Base-by-base conservation (phyloP, 805 yeast genomes). In the Cyberlindnera nakhonratchasimensis region DNA sequence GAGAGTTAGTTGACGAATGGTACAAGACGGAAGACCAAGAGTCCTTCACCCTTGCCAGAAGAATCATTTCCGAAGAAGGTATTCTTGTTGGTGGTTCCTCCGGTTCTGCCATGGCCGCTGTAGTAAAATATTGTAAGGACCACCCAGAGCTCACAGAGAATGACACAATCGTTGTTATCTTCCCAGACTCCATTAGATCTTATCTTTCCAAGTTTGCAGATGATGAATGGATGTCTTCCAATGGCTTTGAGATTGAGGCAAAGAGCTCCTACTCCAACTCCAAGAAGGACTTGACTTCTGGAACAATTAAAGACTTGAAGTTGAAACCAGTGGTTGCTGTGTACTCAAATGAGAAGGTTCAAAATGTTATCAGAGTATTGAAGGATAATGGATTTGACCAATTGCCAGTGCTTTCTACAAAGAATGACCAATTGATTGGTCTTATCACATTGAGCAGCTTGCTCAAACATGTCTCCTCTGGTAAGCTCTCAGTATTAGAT, bases 51-150 rank as follows among this genome's bases (percentile, higher is more conserved):
- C 77, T 82, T 54, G 91, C 95, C 29, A 75, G 96, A 69, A 80
- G 88, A 66, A 72, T 86, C 51, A 86, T 86, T 54, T 69, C 80
- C 39, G 90, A 85, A 59, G 96, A 86, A 66, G 96, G 96, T 63
- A 78, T 86, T 42, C 70, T 86, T 39, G 88, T 86, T 38, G 96
- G 96, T 59, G 96, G 96, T n/a, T 82, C 90, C 9, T 80, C 90
- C 13, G 96, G 96, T 46, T 74, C 83, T 53, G 90, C 96, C 9
- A 75, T 86, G 54, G 80, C 83, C 55, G 95, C 93, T 25, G 82
- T 88, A 35, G 72, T 86, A 44, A 67, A 79, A 53, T 84, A 83
- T 48, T 80, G 80, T 49, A 71, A 80, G 57, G 80, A 76, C 39
- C 74, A 70, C 40, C 73, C 74, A 34, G 72, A 69, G 47, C 72